Base-by-base conservation (phyloP, 129 eudicot genomes). In the Artemisia annua region DNA sequence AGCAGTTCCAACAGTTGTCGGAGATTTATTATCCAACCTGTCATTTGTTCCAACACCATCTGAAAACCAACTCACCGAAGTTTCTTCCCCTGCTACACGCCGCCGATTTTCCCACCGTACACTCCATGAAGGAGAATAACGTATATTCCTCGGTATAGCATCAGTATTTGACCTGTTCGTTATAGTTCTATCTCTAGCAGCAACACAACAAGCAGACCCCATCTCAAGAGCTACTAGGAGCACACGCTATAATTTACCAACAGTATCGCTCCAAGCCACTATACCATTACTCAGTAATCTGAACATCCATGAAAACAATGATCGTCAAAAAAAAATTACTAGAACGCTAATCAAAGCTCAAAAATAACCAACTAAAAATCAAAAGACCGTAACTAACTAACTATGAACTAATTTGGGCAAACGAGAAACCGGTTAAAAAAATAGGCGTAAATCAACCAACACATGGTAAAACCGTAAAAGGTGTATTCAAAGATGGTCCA, bases 181-280 rank as follows among this genome's bases (percentile, higher is more conserved):
- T 70, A 91, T 76, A 58, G 90, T 88, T 82, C 88, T 86, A 70
- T 91, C 99, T 76, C 84, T 95, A 44, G 97, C 91, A 79, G 97
- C 97, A 80, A 95, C 96, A 80, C 99, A 95, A 58, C 99, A 95
- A 52, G 96, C 95, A 69, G 97, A 85, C 39, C 99, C 99, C 97
- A 95, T 95, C 70, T 48, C 69, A 65, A 44, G 75, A 82, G 13
- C 55, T 13, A 62, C 77, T 76, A 11, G n/a, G 51, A 17, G 66
- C 80, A 60, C 49, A 78, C 53, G 70, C 80, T 67, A 48, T 28
- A 50, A 52, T 16, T 63, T 50, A 43, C 58, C 68, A 28, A 35
- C 71, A 19, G 49, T 59, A 35, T 39, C 17, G 69, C 79, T 69
- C 77, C 69, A 64, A 55, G 20, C 24, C 48, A 64, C 57, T 72